Base-by-base conservation (phyloP, 305 asterid species). In the Solanum aculeatissimum region DNA sequence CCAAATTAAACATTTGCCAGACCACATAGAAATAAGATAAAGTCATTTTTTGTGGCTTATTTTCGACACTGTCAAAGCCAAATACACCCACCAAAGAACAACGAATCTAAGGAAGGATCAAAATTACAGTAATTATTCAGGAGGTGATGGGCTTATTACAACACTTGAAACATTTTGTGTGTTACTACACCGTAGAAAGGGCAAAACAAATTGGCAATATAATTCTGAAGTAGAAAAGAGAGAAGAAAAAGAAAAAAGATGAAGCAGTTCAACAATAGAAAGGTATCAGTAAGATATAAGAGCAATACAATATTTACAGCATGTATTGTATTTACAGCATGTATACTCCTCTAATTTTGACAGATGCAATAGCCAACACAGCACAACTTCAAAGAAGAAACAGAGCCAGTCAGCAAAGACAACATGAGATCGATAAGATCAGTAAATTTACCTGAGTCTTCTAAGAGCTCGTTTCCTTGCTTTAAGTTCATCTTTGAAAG, bases 401-500 rank as follows among this genome's bases (percentile, higher is more conserved):
- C 63, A 49, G 32, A 83, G 54, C 25, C 69, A 7, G 43, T n/a
- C 80, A 16, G 65, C 35, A 71, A 40, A 47, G 27, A 29, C 23
- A 69, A 83, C 25, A 77, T 4, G 43, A 78, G 58, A 35, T 65
- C 29, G 54, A 84, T 51, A 74, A 69, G 86, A 68, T 81, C 85
- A 66, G 53, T 47, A 51, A 43, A 62, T 82, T 87, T 92, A 96
- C 99, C 97, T 96, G 38, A 95, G 90, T 91, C 99, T 92, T 87
- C 97, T 90, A 62, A 96, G 96, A 83, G 92, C 97, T 89, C 98
- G 91, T 92, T 93, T 96, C 91, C 98, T 92, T 32, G 97, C 95
- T 90, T 93, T 96, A 85, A 96, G 97, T 92, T 96, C 99, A 91
- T 95, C 98, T 89, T 92, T 96, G 91, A 96, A 96, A 81, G 98